Percentiles rank a stretch among this genome's conserved stretches.
Evolutionary conservation across 75 land plant genomes (phyloP).

Genomic region (Cryptomeria japonica): DNA sequence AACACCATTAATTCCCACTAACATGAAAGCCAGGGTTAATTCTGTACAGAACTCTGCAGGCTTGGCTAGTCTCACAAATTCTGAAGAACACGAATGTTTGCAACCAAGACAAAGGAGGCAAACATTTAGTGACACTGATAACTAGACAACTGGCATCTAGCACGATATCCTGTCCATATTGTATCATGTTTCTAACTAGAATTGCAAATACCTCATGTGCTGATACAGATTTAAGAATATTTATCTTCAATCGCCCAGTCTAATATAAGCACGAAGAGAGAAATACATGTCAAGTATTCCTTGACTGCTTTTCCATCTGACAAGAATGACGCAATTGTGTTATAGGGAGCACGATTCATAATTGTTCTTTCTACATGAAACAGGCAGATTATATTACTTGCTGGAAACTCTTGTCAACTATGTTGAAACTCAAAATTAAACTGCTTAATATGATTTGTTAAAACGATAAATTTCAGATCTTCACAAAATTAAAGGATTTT

Average conservation of each 20-base stretch:
- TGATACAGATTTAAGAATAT: neutral
- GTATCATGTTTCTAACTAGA: neutral
- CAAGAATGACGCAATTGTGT: neutral
- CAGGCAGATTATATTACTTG: neutral
- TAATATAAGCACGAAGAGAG: neutral
- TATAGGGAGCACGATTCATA: neutral
- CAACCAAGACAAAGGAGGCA: conserved; percentile 49
- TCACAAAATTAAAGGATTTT: too few species aligned
- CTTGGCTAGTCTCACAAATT: neutral
- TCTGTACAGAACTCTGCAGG: neutral
- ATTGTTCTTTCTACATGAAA: neutral
- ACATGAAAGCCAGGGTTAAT: conserved; percentile 11
- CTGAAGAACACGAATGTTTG: conserved; percentile 17
- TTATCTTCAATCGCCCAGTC: neutral
- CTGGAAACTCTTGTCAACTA: neutral
- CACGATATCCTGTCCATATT: neutral
- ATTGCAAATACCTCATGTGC: neutral
- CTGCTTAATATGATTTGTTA: too few species aligned
- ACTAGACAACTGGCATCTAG: neutral
- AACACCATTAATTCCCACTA: conserved; percentile 35
- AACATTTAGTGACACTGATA: conserved; percentile 23
- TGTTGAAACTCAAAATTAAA: too few species aligned
- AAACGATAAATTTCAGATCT: too few species aligned
- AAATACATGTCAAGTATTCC: neutral
- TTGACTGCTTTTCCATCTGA: neutral